Percentiles rank a stretch among this genome's conserved stretches.
phyloP scores from a whole-genome alignment of 768 basidiomycete species.

The Termitomyces sp. region DNA sequence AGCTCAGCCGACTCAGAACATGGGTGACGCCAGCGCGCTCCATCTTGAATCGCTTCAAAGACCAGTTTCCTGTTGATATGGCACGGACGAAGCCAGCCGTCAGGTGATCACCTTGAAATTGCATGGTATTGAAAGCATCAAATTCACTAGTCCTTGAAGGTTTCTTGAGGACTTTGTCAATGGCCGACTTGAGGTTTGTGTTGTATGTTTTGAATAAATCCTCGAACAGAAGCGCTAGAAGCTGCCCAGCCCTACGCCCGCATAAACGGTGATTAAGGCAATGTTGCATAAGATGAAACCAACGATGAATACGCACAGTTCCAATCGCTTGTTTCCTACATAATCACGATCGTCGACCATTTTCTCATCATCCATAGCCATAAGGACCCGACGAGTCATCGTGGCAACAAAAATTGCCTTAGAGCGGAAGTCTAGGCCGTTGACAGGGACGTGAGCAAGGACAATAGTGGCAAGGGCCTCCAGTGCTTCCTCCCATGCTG shows the following conservation, averaged over 20 bases:
- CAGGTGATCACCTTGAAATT: slow-evolving; percentile 94
- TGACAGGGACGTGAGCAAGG: slow-evolving; percentile 91
- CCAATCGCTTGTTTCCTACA: slow-evolving; percentile 97
- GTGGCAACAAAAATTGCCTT: slow-evolving; percentile 97
- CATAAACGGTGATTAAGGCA: background rate
- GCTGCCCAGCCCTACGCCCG: slow-evolving; percentile 80
- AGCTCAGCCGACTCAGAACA: slow-evolving; percentile 90
- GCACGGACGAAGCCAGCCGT: slow-evolving; percentile 95
- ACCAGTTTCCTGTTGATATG: slow-evolving; percentile 99
- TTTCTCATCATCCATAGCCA: slow-evolving; percentile 95
- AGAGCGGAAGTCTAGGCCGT: slow-evolving; percentile 80
- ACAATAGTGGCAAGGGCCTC: slow-evolving; percentile 98
- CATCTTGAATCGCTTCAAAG: slow-evolving; percentile 98
- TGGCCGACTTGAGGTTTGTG: slow-evolving; percentile 87
- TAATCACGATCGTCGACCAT: slow-evolving; percentile 99
- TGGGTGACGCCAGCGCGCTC: slow-evolving; percentile 98
- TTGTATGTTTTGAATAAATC: slow-evolving; percentile 99
- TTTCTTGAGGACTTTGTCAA: slow-evolving; percentile 97
- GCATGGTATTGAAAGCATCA: slow-evolving; percentile 91
- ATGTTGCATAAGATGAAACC: background rate
- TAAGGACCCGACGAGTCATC: slow-evolving; percentile 93
- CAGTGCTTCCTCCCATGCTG: slow-evolving; percentile 90
- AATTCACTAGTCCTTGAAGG: slow-evolving; percentile 91
- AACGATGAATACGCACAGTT: slow-evolving; percentile 61
- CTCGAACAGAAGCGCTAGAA: slow-evolving; percentile 93